These are phyloP conservation scores for Jasminum sambac DNA, from an alignment of 257 asterid genomes.

Conservation along the genomic window DNA sequence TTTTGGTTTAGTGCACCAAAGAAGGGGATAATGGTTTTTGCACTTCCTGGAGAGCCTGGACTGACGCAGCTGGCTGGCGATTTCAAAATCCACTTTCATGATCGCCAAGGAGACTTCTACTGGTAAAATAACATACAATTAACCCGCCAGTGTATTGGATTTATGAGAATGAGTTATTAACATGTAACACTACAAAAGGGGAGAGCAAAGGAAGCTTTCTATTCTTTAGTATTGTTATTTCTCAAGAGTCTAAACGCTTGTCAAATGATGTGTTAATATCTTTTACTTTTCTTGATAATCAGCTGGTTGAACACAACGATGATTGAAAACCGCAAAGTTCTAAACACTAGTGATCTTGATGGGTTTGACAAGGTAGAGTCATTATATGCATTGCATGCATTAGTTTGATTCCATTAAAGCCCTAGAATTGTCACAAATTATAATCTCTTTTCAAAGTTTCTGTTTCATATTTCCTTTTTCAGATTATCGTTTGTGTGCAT, in stretches of 20 bases:
- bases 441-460: background rate
- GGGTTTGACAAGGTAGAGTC: conserved; percentile 91
- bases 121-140: conserved; percentile 47
- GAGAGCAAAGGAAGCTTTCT: conserved; percentile 1
- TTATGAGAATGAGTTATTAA: background rate
- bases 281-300: conserved; percentile 24
- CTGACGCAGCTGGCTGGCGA: conserved; percentile 87
- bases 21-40: conserved; percentile 95
- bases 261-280: background rate
- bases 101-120: conserved; percentile 97
- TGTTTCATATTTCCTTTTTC: background rate
- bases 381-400: background rate
- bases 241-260: background rate
- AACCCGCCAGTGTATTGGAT: background rate
- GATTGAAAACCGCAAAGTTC: conserved; percentile 84
- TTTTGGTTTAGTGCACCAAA: conserved; percentile 95
- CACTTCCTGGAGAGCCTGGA: conserved; percentile 99
- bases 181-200: background rate
- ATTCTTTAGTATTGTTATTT: background rate
- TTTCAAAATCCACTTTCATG: conserved; percentile 94
- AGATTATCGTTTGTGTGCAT: background rate
- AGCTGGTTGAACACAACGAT: conserved; percentile 98
- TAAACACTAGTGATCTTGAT: conserved; percentile 79
- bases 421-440: background rate
- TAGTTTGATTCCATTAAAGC: background rate